Percentiles rank a stretch among this genome's conserved stretches.
Conservation (phyloP, 2,329 filamentous ascomycete genomes). For the Paracamarosporium sp. region DNA sequence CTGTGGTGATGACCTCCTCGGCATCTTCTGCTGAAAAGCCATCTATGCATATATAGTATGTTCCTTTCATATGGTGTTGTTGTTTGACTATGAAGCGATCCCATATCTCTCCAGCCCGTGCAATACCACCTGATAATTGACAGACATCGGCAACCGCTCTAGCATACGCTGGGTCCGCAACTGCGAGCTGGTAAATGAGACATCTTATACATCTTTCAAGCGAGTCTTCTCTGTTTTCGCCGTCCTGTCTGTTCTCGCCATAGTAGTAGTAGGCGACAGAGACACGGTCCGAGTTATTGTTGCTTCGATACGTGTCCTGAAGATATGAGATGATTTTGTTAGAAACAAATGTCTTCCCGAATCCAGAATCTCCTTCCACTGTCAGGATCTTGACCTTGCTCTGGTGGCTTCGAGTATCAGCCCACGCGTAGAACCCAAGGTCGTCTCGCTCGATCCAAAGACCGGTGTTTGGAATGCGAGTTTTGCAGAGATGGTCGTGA, state of each 20-base stretch:
- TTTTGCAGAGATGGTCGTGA: slow-evolving; percentile 7
- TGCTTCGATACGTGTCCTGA: slow-evolving; percentile 2
- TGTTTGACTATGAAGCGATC: slow-evolving; percentile 6
- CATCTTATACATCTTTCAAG: slow-evolving; percentile 20
- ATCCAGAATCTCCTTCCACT: slow-evolving; percentile 1
- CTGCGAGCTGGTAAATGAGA: slow-evolving; percentile 21
- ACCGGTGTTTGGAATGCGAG: slow-evolving; percentile 2
- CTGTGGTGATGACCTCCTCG: background rate
- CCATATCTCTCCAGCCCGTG: slow-evolving; percentile 15
- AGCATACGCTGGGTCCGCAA: slow-evolving; percentile 14
- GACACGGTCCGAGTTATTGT: background rate
- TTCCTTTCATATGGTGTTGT: slow-evolving; percentile 16
- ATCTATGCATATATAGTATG: slow-evolving; percentile 21
- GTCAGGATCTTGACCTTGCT: slow-evolving; percentile 3
- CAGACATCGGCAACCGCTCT: slow-evolving; percentile 14
- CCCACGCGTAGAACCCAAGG: background rate
- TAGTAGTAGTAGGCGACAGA: slow-evolving; percentile 23
- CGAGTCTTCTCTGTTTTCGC: slow-evolving; percentile 18
- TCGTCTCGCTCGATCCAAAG: slow-evolving; percentile 9
- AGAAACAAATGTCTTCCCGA: slow-evolving; percentile 6
- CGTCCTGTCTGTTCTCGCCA: background rate
- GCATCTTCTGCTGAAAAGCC: slow-evolving; percentile 7
- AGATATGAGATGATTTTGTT: slow-evolving; percentile 6
- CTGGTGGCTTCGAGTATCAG: background rate
- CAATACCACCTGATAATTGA: background rate